Evolutionary conservation across 495 filamentous ascomycete species (phyloP), one percentile per base, ranked within the genome.

Genomic region (Penicillium soppii): DNA sequence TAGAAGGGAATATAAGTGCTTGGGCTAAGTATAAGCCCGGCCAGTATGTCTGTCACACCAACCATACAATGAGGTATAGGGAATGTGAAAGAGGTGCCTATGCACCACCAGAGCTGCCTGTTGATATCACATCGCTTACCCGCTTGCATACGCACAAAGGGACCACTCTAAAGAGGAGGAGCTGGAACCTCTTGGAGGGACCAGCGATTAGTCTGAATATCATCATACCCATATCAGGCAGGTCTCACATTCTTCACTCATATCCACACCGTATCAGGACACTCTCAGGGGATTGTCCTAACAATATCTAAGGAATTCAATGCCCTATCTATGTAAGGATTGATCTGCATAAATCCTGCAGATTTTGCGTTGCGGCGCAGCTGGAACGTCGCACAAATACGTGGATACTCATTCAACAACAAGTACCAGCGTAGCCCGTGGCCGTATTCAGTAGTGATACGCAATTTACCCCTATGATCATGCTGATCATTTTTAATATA

Each of bases 191-290:
- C 32, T 47, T 47, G 25, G 45, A 32, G 36, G 32, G 45, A 29
- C 45, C 33, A 47, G 33, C 32, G 45, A 47, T 47, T 47, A 47
- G 33, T 47, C 33, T 47, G 22, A 47, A 47, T 37, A 47, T 39
- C 21, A 47, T 17, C 45, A 38, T 47, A 47, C 45, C 23, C 45
- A 47, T 47, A 37, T 47, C 23, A 47, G 32, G 45, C 45, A 47
- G 21, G 38, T 27, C 32, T 38, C 33, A 35, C 33, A 47, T 47
- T 47, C 45, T 4, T n/a, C 32, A 47, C 45, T 47, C 32, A 33
- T 47, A 47, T 47, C 33, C 23, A 36, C 23, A 47, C 25, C 33
- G 21, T 47, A 38, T 20, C 22, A 47, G 32, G 45, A 38, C 33
- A 29, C 45, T 32, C 26, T 27, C 25, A 43, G 41, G 41, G 41